A percentile compares a stretch with the other conserved stretches of the same genome.
These are phyloP conservation scores for Citrus cavaleriei DNA, from an alignment of 345 rosid species.

Conservation along the genomic window DNA sequence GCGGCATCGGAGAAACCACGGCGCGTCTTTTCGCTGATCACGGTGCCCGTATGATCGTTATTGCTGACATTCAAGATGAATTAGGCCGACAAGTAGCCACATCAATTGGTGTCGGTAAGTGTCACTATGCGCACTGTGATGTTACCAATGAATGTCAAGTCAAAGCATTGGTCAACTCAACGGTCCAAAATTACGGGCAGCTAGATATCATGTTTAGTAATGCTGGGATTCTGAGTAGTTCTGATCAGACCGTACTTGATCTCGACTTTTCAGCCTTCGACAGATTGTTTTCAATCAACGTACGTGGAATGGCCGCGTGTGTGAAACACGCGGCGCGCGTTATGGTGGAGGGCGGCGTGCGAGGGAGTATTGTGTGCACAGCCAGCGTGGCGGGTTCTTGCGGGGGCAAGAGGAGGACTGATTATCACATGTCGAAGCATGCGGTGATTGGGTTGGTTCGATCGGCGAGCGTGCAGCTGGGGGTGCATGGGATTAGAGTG, in stretches of 20 bases:
- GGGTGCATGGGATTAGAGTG: slow-evolving; percentile 41
- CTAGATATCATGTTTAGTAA: slow-evolving; percentile 44
- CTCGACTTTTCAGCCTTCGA: slow-evolving; percentile 19
- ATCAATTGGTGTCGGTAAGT: slow-evolving; percentile 23
- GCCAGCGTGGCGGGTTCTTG: slow-evolving; percentile 17
- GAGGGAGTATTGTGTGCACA: slow-evolving; percentile 45
- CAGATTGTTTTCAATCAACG: slow-evolving; percentile 25
- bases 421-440: slow-evolving; percentile 37
- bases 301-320: slow-evolving; percentile 24
- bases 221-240: slow-evolving; percentile 16
- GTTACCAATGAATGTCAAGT: slow-evolving; percentile 36
- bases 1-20: slow-evolving; percentile 12
- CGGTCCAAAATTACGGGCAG: slow-evolving; percentile 14
- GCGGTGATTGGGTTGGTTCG: slow-evolving; percentile 39
- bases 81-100: slow-evolving; percentile 17
- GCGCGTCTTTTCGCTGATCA: slow-evolving; percentile 19
- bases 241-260: slow-evolving; percentile 25
- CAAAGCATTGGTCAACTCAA: slow-evolving; percentile 25
- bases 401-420: background rate
- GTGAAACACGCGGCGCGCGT: slow-evolving; percentile 35
- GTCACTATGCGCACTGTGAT: slow-evolving; percentile 27
- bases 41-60: slow-evolving; percentile 21
- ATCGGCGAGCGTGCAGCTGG: slow-evolving; percentile 38
- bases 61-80: slow-evolving; percentile 36
- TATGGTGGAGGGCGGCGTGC: slow-evolving; percentile 27